Evolutionary conservation across 371 early-diverging fungal genomes (phyloP).

Genomic region (Mortierella polycephala): DNA sequence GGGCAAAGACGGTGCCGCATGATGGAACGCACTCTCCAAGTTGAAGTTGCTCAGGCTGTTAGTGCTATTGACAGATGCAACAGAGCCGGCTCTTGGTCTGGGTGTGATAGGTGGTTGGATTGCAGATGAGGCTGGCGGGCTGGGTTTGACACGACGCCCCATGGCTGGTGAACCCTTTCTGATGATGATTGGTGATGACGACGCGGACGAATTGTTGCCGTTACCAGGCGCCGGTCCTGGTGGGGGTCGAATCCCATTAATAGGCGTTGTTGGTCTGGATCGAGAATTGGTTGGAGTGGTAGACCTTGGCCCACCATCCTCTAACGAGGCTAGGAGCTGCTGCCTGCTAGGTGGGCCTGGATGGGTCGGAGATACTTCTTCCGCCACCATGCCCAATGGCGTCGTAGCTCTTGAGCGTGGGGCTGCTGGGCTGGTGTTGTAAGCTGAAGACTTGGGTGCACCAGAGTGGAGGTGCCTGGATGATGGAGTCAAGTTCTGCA

Average conservation of each 20-base stretch:
- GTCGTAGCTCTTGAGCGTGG: constrained; percentile 22
- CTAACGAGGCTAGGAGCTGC: constrained; percentile 28
- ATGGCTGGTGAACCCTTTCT: constrained; percentile 16
- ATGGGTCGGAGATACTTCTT: constrained; percentile 13
- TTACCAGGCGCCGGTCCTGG: constrained; percentile 9
- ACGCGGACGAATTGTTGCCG: background rate
- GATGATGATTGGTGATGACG: background rate
- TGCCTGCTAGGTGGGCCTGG: constrained; percentile 22
- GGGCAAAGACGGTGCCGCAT: constrained; percentile 30
- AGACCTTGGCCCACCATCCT: constrained; percentile 11
- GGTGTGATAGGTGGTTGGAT: constrained; percentile 12
- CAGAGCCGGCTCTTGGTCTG: constrained; percentile 28
- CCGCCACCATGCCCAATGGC: constrained; percentile 25
- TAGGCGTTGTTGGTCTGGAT: constrained; percentile 36
- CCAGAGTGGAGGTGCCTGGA: background rate
- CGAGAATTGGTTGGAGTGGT: constrained; percentile 8
- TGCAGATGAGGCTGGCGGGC: constrained; percentile 8
- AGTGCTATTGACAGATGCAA: constrained; percentile 18
- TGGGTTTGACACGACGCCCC: constrained; percentile 29
- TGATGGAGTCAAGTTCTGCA: constrained; percentile 3
- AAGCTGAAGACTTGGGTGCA: background rate
- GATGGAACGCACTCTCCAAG: constrained; percentile 20
- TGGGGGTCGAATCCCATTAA: constrained; percentile 26
- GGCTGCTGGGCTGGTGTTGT: background rate
- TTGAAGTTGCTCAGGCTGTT: constrained; percentile 10